phyloP scores from a whole-genome alignment of 768 basidiomycete species.

The Ramaria rubella region DNA sequence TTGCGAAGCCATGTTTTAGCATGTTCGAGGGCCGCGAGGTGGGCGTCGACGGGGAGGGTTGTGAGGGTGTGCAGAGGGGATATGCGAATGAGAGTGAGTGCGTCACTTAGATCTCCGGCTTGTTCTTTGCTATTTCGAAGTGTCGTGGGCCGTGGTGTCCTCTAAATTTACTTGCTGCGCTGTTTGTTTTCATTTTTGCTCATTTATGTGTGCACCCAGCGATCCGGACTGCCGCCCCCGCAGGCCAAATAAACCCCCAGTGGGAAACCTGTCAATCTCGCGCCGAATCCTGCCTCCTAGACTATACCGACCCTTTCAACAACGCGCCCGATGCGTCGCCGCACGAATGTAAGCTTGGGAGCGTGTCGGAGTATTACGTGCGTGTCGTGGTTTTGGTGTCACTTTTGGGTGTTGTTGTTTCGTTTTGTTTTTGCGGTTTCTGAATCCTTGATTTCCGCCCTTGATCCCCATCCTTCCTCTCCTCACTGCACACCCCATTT shows the following conservation, averaged over 20 bases:
- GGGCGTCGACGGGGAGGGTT: constrained; percentile 18
- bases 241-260: constrained; percentile 28
- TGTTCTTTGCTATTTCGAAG: background rate
- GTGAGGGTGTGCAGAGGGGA: constrained; percentile 22
- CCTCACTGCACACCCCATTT: background rate
- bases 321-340: constrained; percentile 13
- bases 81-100: constrained; percentile 18
- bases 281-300: constrained; percentile 41
- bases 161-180: background rate
- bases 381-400: background rate
- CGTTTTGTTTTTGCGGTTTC: background rate
- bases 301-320: constrained; percentile 26
- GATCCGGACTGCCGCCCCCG: background rate
- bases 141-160: no score
- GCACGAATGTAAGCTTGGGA: constrained; percentile 21
- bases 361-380: constrained; percentile 23
- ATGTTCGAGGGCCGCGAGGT: constrained; percentile 18
- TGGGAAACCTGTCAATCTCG: constrained; percentile 51
- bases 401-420: background rate
- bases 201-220: background rate
- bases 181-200: background rate
- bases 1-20: constrained; percentile 30
- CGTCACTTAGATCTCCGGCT: background rate
- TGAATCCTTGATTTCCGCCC: no score
- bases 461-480: background rate